Evolutionary conservation across 306 rosid species (phyloP).

Genomic region (Cajanus cajan): DNA sequence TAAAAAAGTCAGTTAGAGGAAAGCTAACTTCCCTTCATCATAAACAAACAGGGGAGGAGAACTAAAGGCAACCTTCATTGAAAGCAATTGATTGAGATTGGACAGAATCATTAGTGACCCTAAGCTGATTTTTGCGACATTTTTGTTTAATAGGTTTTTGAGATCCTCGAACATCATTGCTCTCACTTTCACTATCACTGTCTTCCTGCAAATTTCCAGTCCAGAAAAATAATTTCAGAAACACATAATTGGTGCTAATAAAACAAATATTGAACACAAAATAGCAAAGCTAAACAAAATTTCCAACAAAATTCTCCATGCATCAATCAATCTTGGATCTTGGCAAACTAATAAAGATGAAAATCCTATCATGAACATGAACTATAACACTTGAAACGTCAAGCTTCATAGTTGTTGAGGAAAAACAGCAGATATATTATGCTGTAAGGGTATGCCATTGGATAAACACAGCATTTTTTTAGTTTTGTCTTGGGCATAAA

Average conservation of each 20-base stretch:
- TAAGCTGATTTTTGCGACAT: slow-evolving; percentile 48
- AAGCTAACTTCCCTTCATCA: neutral
- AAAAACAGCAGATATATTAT: neutral
- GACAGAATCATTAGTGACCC: slow-evolving; percentile 44
- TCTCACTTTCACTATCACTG: slow-evolving; percentile 70
- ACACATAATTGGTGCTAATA: neutral
- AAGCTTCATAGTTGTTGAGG: neutral
- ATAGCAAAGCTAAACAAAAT: slow-evolving; percentile 12
- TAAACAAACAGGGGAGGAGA: neutral
- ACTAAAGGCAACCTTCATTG: slow-evolving; percentile 53
- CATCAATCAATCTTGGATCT: neutral
- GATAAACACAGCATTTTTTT: neutral
- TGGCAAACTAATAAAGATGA: neutral
- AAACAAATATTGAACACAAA: neutral
- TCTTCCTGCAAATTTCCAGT: slow-evolving; percentile 51
- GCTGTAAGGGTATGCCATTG: neutral
- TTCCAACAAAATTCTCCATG: neutral
- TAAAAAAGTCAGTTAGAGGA: neutral
- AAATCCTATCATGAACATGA: neutral
- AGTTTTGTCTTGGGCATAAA: neutral
- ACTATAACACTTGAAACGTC: neutral
- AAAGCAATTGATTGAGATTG: slow-evolving; percentile 52
- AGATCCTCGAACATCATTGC: slow-evolving; percentile 56
- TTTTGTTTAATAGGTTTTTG: slow-evolving; percentile 51
- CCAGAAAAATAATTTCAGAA: slow-evolving; percentile 28